Base-by-base conservation (phyloP, 139 green algal species). In the Coelastrella sp. region DNA sequence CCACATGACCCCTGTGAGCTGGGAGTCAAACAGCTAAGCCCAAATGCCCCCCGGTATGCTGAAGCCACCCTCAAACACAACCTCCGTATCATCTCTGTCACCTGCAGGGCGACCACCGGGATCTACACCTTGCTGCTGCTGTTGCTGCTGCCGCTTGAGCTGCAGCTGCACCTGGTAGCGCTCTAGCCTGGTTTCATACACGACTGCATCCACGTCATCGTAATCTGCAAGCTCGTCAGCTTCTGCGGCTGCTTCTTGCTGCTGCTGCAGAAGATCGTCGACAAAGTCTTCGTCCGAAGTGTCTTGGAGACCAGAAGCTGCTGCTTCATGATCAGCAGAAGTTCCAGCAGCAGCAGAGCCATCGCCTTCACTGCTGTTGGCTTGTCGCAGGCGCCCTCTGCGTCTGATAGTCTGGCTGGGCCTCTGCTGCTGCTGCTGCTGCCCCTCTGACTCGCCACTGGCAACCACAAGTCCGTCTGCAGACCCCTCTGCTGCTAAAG, bases 1-100 rank as follows among this genome's bases (percentile, higher is more conserved):
- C 97, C 97, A 99, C 88, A 98, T 98, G 2, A 99, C 92, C 0
- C 92, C 95, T 8, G 95, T 98, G 32, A 89, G 91, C 89, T 99
- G 97, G 88, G 99, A 99, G 71, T 96, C 93, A 88, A 99, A 98
- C 74, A 99, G 87, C 41, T 90, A 85, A 34, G 72, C 64, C 62
- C 91, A 98, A 19, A 83, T 50, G n/a, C 35, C 53, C 8, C 68
- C 86, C 2, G 91, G 89, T 13, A 96, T 40, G 23, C 72, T 72
- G 75, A 92, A 94, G 21, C 94, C 94, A 40, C 94, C 94, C 40
- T 95, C 90, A 87, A 95, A 97, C 37, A 88, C 83, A 4, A 94
- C 91, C 69, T 93, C 90, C 30, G 85, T 84, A 38, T 38, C 50
- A 69, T 30, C 13, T 34, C 38, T 59, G 11, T 13, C 57, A 34